phyloP scores from a whole-genome alignment of 1,284 basidiomycete species.

The Leccinum proliferum region DNA sequence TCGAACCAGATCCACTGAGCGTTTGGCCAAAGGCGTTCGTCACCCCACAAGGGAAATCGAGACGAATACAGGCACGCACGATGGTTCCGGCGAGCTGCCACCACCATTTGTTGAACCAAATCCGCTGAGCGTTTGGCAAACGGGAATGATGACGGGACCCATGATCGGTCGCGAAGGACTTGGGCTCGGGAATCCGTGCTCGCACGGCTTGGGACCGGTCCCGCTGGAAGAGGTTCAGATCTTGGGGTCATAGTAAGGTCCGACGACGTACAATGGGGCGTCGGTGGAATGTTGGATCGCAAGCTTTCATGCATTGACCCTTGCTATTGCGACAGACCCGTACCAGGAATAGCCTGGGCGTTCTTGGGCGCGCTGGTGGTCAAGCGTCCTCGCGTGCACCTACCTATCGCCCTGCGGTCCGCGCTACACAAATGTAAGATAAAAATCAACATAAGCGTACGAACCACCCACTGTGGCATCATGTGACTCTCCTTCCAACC shows the following conservation, averaged over 20 bases:
- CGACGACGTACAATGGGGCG: slow-evolving; percentile 4
- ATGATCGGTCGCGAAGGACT: slow-evolving; percentile 29
- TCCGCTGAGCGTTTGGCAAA: slow-evolving; percentile 35
- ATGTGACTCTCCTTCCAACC: no score
- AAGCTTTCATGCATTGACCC: neutral
- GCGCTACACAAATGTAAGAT: slow-evolving; percentile 37
- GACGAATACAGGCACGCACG: slow-evolving; percentile 36
- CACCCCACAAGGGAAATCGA: neutral
- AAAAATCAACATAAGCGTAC: neutral
- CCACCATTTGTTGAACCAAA: slow-evolving; percentile 19
- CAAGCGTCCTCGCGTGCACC: slow-evolving; percentile 1
- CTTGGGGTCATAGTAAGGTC: slow-evolving; percentile 9
- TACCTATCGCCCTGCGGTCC: slow-evolving; percentile 70
- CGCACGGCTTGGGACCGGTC: neutral
- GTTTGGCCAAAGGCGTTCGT: neutral
- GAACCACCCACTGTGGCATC: neutral
- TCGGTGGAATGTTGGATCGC: slow-evolving; percentile 3
- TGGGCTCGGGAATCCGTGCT: neutral
- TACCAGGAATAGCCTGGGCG: neutral
- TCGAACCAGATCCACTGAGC: no score
- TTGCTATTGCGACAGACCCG: neutral
- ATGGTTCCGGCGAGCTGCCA: no score
- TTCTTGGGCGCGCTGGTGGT: neutral
- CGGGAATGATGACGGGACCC: slow-evolving; percentile 59
- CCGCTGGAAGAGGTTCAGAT: neutral